Conservation (phyloP, 495 filamentous ascomycete species). For the Aspergillus saccharolyticus region DNA sequence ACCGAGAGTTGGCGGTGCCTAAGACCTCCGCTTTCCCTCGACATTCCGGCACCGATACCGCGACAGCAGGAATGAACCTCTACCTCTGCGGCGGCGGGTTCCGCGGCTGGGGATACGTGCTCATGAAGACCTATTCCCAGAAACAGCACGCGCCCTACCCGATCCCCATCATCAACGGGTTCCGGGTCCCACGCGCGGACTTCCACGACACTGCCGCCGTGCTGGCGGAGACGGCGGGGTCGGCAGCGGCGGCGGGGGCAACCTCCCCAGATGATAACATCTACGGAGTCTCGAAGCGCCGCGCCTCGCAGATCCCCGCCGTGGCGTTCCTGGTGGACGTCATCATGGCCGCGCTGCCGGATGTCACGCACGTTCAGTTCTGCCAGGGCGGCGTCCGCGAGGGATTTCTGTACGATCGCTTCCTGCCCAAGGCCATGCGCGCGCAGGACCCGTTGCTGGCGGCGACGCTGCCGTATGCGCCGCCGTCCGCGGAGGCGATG, state of each 20-base stretch:
- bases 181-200: slow-evolving; percentile 51
- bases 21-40: too few relatives aligned
- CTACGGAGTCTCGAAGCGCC: slow-evolving; percentile 75
- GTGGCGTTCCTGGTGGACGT: slow-evolving; percentile 70
- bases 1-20: slow-evolving; percentile 52
- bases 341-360: slow-evolving; percentile 60
- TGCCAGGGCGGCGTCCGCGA: slow-evolving; percentile 81
- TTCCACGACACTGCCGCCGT: slow-evolving; percentile 58
- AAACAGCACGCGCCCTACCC: slow-evolving; percentile 64
- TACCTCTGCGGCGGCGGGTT: slow-evolving; percentile 84
- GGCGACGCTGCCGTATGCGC: slow-evolving; percentile 48
- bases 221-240: slow-evolving; percentile 38
- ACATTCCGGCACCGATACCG: slow-evolving; percentile 23
- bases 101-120: slow-evolving; percentile 77
- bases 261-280: slow-evolving; percentile 30
- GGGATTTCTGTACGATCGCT: slow-evolving; percentile 64
- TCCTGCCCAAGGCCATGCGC: slow-evolving; percentile 50
- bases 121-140: slow-evolving; percentile 57
- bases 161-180: slow-evolving; percentile 76
- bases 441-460: slow-evolving; percentile 61
- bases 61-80: slow-evolving; percentile 54
- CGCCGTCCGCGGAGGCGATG: slow-evolving; percentile 30
- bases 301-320: slow-evolving; percentile 74
- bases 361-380: slow-evolving; percentile 67
- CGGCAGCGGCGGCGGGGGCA: slow-evolving; percentile 14